A percentile compares a stretch with the other conserved stretches of the same genome.
Conservation (phyloP, 2,329 filamentous ascomycete species). For the Trichophyton equinum region DNA sequence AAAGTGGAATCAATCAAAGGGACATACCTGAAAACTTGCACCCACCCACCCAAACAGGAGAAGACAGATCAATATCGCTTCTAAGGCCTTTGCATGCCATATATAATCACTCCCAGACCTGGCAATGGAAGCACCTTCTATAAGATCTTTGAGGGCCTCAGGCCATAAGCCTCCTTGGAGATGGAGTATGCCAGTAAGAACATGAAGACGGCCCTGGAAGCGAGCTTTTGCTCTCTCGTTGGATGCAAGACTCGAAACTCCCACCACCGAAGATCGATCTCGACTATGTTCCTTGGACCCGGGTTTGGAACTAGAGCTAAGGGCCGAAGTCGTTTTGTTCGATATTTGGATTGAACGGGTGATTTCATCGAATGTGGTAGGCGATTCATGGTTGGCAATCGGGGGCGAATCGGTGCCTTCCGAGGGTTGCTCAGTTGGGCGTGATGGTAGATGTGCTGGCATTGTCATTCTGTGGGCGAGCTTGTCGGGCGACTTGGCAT, state of each 20-base stretch:
- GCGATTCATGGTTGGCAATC: constrained; percentile 29
- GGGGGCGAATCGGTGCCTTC: constrained; percentile 28
- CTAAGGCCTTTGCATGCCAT: constrained; percentile 95
- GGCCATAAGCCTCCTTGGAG: constrained; percentile 81
- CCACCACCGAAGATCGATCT: constrained; percentile 50
- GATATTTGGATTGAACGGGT: constrained; percentile 32
- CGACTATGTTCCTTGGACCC: constrained; percentile 44
- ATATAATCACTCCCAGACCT: constrained; percentile 76
- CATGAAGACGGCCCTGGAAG: constrained; percentile 63
- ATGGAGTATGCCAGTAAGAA: constrained; percentile 74
- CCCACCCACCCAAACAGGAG: constrained; percentile 74
- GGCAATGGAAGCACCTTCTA: constrained; percentile 65
- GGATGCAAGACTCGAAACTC: constrained; percentile 58
- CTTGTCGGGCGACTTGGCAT: constrained; percentile 41
- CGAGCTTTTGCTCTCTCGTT: constrained; percentile 69
- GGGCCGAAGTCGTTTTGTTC: constrained; percentile 28
- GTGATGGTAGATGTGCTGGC: constrained; percentile 48
- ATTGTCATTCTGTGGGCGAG: constrained; percentile 65
- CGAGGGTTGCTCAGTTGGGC: constrained; percentile 23
- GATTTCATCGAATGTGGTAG: constrained; percentile 44
- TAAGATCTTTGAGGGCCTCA: constrained; percentile 72
- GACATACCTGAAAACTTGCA: constrained; percentile 52
- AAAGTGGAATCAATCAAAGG: not conserved
- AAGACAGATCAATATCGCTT: constrained; percentile 71
- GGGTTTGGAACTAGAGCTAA: constrained; percentile 25